Conservation (phyloP, 2,329 filamentous ascomycete species). For the Fusarium drepaniforme region DNA sequence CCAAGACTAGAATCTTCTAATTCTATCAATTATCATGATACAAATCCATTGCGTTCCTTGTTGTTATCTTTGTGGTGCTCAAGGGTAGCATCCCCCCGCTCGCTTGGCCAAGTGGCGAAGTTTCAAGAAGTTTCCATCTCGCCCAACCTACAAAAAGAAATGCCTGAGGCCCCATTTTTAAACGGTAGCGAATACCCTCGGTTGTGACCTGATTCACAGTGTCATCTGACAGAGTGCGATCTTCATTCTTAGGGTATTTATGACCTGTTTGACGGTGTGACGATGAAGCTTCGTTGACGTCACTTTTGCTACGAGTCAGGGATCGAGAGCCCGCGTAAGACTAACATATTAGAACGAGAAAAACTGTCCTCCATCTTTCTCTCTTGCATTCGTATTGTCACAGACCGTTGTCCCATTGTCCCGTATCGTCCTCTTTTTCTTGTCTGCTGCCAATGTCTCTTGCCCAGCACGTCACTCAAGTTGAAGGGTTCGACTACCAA, state of each 20-base stretch:
- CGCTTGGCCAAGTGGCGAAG: conserved; percentile 10
- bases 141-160: neutral
- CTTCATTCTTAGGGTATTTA: neutral
- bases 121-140: conserved; percentile 17
- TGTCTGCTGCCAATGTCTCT: conserved; percentile 52
- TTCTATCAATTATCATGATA: neutral
- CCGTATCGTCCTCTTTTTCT: neutral
- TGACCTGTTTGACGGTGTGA: neutral
- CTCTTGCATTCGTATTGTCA: neutral
- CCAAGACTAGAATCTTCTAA: neutral
- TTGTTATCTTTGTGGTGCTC: neutral
- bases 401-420: neutral
- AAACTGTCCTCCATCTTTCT: neutral
- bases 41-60: neutral
- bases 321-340: neutral
- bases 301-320: neutral
- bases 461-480: conserved; percentile 56
- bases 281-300: conserved; percentile 28
- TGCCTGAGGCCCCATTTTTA: conserved; percentile 15
- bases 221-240: conserved; percentile 12
- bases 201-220: conserved; percentile 5
- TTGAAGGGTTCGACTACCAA: conserved; percentile 56
- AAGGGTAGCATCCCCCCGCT: conserved; percentile 2
- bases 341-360: neutral
- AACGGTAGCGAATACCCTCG: conserved; percentile 15